phyloP scores from a whole-genome alignment of 169 alveolate species.

The Eimeria zaria region DNA sequence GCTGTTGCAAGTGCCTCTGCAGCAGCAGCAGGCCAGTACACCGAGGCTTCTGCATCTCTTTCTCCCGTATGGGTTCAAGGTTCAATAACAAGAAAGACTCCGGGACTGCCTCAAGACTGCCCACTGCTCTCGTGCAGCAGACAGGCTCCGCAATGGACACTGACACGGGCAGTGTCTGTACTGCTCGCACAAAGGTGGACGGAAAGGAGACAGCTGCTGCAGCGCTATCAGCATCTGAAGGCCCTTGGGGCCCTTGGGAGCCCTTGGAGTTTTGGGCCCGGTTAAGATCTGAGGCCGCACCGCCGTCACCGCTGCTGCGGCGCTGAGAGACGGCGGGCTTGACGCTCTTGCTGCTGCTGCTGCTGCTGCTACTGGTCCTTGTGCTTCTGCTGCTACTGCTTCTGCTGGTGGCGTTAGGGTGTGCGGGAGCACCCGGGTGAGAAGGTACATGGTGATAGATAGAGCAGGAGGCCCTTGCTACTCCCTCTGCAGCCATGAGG shows the following conservation, averaged over 20 bases:
- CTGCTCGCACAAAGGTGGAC: constrained; percentile 1
- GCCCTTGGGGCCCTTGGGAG: not conserved
- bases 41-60: not conserved
- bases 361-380: not conserved
- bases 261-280: too few relatives aligned
- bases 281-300: too few relatives aligned
- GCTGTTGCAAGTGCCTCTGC: not conserved
- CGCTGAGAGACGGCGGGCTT: not conserved
- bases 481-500: constrained; percentile 57
- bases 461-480: constrained; percentile 23
- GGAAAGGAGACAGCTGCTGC: not conserved
- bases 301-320: constrained; percentile 15
- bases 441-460: not conserved
- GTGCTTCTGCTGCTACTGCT: constrained; percentile 1
- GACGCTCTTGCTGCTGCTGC: constrained; percentile 17
- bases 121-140: not conserved
- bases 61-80: not conserved
- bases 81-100: not conserved
- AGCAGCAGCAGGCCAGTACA: not conserved
- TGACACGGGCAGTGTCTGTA: constrained; percentile 11
- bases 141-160: constrained; percentile 52
- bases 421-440: not conserved
- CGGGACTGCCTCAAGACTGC: constrained; percentile 16
- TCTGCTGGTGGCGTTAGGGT: not conserved
- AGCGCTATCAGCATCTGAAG: not conserved